Conservation (phyloP, 306 rosid genomes). For the Prinsepia uniflora region DNA sequence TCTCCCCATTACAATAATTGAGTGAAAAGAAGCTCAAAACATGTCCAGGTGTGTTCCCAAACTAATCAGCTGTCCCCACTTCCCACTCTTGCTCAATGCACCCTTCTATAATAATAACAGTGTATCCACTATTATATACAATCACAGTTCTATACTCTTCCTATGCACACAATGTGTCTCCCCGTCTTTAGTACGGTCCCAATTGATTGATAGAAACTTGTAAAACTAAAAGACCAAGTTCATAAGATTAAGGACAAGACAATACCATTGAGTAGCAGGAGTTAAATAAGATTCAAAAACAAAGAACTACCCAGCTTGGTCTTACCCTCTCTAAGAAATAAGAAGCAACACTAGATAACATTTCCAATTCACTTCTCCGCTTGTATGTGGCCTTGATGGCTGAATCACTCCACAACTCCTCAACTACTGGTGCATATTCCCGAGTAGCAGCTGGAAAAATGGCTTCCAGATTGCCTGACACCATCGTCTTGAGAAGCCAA, state of each 20-base stretch:
- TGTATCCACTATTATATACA: not conserved
- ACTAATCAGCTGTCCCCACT: not conserved
- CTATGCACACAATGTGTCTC: not conserved
- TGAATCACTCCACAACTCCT: constrained; percentile 83
- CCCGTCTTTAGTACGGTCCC: not conserved
- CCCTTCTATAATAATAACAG: not conserved
- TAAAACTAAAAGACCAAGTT: not conserved
- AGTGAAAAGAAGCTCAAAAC: not conserved
- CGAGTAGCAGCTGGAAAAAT: constrained; percentile 98
- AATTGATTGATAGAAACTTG: not conserved
- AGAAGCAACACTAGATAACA: constrained; percentile 82
- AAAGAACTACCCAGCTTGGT: constrained; percentile 12
- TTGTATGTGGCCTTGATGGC: constrained; percentile 84
- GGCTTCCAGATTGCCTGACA: constrained; percentile 80
- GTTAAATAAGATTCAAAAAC: not conserved
- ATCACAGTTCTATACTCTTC: not conserved
- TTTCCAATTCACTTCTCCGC: constrained; percentile 84
- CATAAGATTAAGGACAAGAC: not conserved
- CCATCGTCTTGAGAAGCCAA: constrained; percentile 97
- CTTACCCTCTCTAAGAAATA: constrained; percentile 91
- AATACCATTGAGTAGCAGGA: not conserved
- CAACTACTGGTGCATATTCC: constrained; percentile 87
- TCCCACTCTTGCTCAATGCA: not conserved
- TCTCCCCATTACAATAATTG: not conserved
- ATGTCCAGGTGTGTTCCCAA: not conserved